phyloP scores from a whole-genome alignment of 2,329 filamentous ascomycete genomes.

The Pseudocercospora cruenta region DNA sequence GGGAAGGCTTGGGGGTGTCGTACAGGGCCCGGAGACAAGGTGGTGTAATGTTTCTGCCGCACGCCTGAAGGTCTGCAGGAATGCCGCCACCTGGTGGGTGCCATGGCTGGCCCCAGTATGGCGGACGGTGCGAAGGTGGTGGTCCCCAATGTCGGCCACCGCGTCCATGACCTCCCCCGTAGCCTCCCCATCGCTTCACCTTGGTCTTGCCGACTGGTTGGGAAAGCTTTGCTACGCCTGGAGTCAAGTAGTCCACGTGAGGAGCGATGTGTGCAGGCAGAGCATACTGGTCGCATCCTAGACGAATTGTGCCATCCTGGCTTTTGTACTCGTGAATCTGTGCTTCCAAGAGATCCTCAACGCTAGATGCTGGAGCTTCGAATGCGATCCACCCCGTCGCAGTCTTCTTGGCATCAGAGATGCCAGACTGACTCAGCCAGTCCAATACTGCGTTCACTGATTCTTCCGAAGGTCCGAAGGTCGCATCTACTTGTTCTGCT shows the following conservation, averaged over 20 bases:
- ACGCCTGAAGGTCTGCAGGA: conserved; percentile 42
- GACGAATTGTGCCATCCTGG: conserved; percentile 2
- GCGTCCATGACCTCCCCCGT: neutral
- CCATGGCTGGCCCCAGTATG: conserved; percentile 6
- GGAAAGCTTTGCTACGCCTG: conserved; percentile 51
- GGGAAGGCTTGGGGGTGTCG: conserved; percentile 38
- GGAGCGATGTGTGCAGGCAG: conserved; percentile 34
- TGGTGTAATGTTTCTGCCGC: conserved; percentile 59
- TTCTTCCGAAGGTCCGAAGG: conserved; percentile 44
- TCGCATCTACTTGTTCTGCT: conserved; percentile 46
- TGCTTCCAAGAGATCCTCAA: conserved; percentile 8
- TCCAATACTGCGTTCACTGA: conserved; percentile 55
- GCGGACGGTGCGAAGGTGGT: neutral
- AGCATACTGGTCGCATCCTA: conserved; percentile 41
- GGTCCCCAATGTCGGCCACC: neutral
- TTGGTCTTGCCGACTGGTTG: conserved; percentile 22
- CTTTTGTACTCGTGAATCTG: conserved; percentile 10
- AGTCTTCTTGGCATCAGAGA: conserved; percentile 4
- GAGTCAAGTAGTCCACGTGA: conserved; percentile 44
- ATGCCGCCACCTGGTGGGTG: conserved; percentile 6
- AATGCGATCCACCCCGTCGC: conserved; percentile 13
- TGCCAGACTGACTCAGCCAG: conserved; percentile 52
- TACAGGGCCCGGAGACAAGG: conserved; percentile 49
- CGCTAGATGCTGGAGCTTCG: conserved; percentile 3
- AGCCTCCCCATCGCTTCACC: conserved; percentile 5